These are phyloP conservation scores for Entelexis paramagnoliae DNA, from an alignment of 1,139 yeast species.

Conservation along the genomic window DNA sequence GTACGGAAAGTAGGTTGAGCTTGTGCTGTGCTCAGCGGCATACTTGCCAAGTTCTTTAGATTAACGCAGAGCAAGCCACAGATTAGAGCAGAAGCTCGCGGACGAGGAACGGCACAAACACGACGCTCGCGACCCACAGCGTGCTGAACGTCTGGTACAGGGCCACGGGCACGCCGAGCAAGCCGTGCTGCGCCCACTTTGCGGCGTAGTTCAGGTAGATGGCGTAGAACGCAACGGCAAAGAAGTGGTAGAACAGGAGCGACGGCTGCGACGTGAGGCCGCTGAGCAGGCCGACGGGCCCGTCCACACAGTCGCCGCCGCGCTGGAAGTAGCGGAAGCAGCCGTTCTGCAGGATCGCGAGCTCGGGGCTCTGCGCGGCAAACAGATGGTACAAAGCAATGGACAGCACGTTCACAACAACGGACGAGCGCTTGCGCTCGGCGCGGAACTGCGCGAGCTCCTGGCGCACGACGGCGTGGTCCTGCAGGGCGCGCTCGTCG, in stretches of 20 bases:
- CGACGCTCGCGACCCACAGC: conserved; percentile 60
- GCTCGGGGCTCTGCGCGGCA: conserved; percentile 66
- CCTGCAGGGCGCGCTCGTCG: conserved; percentile 44
- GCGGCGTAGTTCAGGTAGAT: conserved; percentile 57
- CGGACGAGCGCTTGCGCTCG: conserved; percentile 65
- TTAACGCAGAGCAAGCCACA: too few species aligned
- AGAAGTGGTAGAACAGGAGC: conserved; percentile 70
- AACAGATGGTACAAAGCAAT: conserved; percentile 82
- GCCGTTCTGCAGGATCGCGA: conserved; percentile 68
- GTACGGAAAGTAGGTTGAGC: too few species aligned
- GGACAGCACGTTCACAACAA: conserved; percentile 82
- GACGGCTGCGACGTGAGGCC: conserved; percentile 73
- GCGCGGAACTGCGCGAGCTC: conserved; percentile 59
- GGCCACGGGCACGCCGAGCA: conserved; percentile 62
- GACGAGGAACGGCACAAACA: conserved; percentile 64
- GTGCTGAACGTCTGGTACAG: conserved; percentile 59
- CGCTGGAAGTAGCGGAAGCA: conserved; percentile 75
- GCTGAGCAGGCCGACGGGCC: conserved; percentile 75
- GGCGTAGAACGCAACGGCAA: conserved; percentile 79
- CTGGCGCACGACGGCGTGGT: conserved; percentile 45
- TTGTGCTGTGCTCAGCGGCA: too few species aligned
- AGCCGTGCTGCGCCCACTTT: conserved; percentile 38
- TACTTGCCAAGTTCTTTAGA: too few species aligned
- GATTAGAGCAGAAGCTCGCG: conserved; percentile 16
- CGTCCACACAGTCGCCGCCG: conserved; percentile 71